Percentiles rank a stretch among this genome's conserved stretches.
These are phyloP conservation scores for Lagenidium giganteum DNA, from an alignment of 352 stramenopile genomes.

Conservation along the genomic window DNA sequence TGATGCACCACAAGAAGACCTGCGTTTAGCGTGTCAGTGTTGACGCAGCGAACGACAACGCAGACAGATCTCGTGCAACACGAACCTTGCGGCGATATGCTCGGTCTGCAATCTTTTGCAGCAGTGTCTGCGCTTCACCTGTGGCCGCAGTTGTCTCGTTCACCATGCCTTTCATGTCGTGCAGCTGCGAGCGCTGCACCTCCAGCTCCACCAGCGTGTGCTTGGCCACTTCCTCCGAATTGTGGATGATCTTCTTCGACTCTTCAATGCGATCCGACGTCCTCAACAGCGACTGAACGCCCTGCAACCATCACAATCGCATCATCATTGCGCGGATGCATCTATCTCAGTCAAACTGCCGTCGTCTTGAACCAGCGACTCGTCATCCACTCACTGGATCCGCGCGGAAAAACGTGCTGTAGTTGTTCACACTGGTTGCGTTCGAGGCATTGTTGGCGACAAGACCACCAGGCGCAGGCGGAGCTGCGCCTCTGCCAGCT, in stretches of 20 bases:
- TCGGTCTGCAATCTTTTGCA: slow-evolving; percentile 70
- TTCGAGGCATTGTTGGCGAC: slow-evolving; percentile 25
- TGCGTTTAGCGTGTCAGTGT: no score
- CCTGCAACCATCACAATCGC: no score
- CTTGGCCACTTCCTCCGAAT: slow-evolving; percentile 67
- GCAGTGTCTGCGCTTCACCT: slow-evolving; percentile 48
- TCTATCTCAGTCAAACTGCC: no score
- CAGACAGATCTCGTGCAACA: background rate
- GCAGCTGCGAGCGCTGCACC: slow-evolving; percentile 68
- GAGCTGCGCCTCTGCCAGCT: background rate
- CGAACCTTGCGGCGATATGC: slow-evolving; percentile 62
- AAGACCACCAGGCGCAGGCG: no score
- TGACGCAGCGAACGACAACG: background rate
- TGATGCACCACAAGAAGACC: slow-evolving; percentile 61
- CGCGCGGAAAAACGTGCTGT: slow-evolving; percentile 59
- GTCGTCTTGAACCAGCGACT: no score
- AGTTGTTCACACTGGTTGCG: slow-evolving; percentile 42
- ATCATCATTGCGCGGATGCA: no score
- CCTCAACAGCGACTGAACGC: slow-evolving; percentile 54
- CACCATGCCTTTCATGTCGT: slow-evolving; percentile 81
- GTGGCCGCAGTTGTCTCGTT: slow-evolving; percentile 65
- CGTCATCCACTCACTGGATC: slow-evolving; percentile 43
- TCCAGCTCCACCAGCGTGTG: slow-evolving; percentile 76
- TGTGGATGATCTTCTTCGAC: slow-evolving; percentile 49
- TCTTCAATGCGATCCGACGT: slow-evolving; percentile 74